Evolutionary conservation across 73 alveolate genomes (phyloP).

Genomic region (Symbiodinium natans): DNA sequence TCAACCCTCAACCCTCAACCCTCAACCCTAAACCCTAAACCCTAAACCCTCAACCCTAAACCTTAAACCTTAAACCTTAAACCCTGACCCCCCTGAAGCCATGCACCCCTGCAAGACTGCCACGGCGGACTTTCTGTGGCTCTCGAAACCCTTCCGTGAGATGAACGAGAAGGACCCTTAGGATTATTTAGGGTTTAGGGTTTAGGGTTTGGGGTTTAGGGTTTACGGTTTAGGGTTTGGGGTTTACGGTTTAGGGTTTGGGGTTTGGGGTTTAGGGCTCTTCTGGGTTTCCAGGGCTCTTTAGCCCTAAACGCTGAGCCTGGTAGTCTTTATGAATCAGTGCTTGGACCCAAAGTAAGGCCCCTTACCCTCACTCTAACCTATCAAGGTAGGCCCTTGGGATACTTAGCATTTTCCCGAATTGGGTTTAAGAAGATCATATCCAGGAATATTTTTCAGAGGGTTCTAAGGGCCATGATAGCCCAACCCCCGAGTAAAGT

Average conservation of each 20-base stretch:
- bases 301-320: too few species aligned
- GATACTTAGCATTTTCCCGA: too few species aligned
- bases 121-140: conserved; percentile 56
- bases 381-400: too few species aligned
- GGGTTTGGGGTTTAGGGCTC: too few species aligned
- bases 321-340: too few species aligned
- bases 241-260: background rate
- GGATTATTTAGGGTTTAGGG: background rate
- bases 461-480: too few species aligned
- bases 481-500: too few species aligned
- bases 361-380: too few species aligned
- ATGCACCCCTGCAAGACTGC: background rate
- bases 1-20: background rate
- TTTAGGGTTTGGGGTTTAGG: background rate
- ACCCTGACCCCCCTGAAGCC: background rate
- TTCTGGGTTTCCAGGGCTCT: too few species aligned
- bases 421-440: too few species aligned
- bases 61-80: background rate
- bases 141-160: conserved; percentile 61
- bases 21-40: background rate
- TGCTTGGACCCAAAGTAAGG: too few species aligned
- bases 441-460: too few species aligned
- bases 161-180: conserved; percentile 48
- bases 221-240: background rate
- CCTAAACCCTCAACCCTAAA: background rate